Conservation (phyloP, 352 stramenopile genomes). For the Elongisporangium anandrum region DNA sequence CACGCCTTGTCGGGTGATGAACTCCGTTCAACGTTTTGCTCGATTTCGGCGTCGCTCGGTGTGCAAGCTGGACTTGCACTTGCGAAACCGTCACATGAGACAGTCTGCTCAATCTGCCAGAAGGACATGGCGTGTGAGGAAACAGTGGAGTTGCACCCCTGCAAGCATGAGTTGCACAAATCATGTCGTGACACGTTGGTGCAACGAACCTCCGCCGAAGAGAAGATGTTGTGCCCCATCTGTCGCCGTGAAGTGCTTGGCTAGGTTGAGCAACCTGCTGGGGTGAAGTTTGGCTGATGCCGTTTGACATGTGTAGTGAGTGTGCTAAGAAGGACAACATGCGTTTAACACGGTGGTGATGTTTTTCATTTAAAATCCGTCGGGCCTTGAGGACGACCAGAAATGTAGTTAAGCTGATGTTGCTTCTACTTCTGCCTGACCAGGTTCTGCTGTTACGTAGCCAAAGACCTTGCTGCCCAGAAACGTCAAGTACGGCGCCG, state of each 20-base stretch:
- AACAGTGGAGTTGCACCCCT: slow-evolving; percentile 33
- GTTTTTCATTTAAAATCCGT: not conserved
- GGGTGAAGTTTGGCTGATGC: too few relatives aligned
- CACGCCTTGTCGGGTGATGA: slow-evolving; percentile 60
- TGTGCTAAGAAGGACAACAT: not conserved
- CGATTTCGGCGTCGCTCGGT: slow-evolving; percentile 68
- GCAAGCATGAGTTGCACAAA: slow-evolving; percentile 49
- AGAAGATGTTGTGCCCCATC: not conserved
- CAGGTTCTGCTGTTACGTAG: slow-evolving; percentile 46
- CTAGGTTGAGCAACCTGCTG: not conserved
- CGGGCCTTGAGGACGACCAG: not conserved
- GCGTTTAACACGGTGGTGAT: not conserved
- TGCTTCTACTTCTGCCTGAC: too few relatives aligned
- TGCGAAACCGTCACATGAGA: slow-evolving; percentile 51
- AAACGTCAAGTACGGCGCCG: slow-evolving; percentile 72
- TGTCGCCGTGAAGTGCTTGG: not conserved
- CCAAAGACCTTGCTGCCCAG: slow-evolving; percentile 77
- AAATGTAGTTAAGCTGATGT: too few relatives aligned
- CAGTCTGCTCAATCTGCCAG: slow-evolving; percentile 55
- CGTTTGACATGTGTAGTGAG: not conserved
- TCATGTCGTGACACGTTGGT: slow-evolving; percentile 33
- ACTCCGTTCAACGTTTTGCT: slow-evolving; percentile 69
- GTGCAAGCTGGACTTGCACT: slow-evolving; percentile 54
- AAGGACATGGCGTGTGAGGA: slow-evolving; percentile 49
- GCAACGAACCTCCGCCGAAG: not conserved